phyloP scores from a whole-genome alignment of 371 early-diverging fungal species.

The Chytridium lagenaria region DNA sequence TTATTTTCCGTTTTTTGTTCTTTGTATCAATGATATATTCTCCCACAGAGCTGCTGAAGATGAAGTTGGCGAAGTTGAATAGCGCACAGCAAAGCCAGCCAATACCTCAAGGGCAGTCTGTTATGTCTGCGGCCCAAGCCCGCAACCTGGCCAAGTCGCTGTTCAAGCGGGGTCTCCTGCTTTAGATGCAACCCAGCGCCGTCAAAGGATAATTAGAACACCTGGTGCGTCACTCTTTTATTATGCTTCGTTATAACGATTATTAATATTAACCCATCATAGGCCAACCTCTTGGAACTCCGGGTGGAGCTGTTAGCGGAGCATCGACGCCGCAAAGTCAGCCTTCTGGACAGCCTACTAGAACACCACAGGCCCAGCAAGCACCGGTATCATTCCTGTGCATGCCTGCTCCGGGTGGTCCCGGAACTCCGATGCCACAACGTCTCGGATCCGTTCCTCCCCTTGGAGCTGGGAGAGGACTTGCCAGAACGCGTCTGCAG shows the following conservation, averaged over 20 bases:
- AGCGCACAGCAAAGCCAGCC: not conserved
- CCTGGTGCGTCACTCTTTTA: not conserved
- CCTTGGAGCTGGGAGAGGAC: not conserved
- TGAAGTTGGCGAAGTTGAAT: not conserved
- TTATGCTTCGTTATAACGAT: no score
- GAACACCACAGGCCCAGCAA: no score
- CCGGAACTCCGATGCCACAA: slow-evolving; percentile 17
- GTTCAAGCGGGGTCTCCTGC: not conserved
- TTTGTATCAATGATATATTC: no score
- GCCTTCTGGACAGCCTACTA: not conserved
- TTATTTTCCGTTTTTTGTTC: no score
- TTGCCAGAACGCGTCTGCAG: slow-evolving; percentile 1
- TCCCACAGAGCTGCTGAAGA: not conserved
- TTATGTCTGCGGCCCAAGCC: not conserved
- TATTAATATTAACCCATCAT: not conserved
- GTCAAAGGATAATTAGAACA: not conserved
- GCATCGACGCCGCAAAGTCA: not conserved
- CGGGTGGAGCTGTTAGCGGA: not conserved
- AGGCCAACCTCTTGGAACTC: not conserved
- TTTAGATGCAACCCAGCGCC: not conserved
- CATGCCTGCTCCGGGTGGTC: not conserved
- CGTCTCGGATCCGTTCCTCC: not conserved
- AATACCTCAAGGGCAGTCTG: not conserved
- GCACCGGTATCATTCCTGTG: not conserved
- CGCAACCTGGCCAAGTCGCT: not conserved